Percentiles rank a stretch among this genome's conserved stretches.
These are phyloP conservation scores for Kwoniella mangroviensis DNA, from an alignment of 768 basidiomycete genomes.

Conservation along the genomic window DNA sequence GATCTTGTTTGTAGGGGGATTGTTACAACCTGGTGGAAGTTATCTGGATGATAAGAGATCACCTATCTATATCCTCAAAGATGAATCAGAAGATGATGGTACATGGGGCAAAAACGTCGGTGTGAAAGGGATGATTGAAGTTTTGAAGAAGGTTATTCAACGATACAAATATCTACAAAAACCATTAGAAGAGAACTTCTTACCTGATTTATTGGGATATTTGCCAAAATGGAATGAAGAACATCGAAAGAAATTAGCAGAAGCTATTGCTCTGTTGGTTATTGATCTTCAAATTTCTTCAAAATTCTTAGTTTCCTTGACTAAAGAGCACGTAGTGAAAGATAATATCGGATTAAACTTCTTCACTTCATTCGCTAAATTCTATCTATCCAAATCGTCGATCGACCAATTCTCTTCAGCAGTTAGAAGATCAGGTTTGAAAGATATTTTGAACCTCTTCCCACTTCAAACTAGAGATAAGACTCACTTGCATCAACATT, in stretches of 20 bases:
- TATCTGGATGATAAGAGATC: slow-evolving; percentile 80
- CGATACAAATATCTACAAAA: slow-evolving; percentile 99
- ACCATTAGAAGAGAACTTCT: slow-evolving; percentile 82
- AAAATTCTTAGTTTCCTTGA: slow-evolving; percentile 76
- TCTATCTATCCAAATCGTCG: slow-evolving; percentile 76
- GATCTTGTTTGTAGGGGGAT: slow-evolving; percentile 90
- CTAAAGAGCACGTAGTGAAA: slow-evolving; percentile 94
- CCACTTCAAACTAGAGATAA: slow-evolving; percentile 78
- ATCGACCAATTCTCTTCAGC: slow-evolving; percentile 85
- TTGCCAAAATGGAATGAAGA: slow-evolving; percentile 73
- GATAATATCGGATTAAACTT: slow-evolving; percentile 82
- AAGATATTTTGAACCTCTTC: slow-evolving; percentile 80
- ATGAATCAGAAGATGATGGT: slow-evolving; percentile 61
- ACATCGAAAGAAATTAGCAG: slow-evolving; percentile 81
- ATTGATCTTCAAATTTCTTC: slow-evolving; percentile 81
- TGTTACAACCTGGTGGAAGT: slow-evolving; percentile 92
- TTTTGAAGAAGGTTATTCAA: slow-evolving; percentile 92
- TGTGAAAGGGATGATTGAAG: slow-evolving; percentile 90
- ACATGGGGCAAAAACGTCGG: slow-evolving; percentile 58
- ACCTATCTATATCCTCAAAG: slow-evolving; percentile 67
- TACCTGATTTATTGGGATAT: slow-evolving; percentile 79
- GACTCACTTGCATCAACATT: slow-evolving; percentile 79
- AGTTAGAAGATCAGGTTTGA: slow-evolving; percentile 83
- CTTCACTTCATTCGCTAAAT: slow-evolving; percentile 76
- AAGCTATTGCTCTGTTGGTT: slow-evolving; percentile 79